Conservation (phyloP, 176 grass and related monocot species). For the Pontederia crassipes region DNA sequence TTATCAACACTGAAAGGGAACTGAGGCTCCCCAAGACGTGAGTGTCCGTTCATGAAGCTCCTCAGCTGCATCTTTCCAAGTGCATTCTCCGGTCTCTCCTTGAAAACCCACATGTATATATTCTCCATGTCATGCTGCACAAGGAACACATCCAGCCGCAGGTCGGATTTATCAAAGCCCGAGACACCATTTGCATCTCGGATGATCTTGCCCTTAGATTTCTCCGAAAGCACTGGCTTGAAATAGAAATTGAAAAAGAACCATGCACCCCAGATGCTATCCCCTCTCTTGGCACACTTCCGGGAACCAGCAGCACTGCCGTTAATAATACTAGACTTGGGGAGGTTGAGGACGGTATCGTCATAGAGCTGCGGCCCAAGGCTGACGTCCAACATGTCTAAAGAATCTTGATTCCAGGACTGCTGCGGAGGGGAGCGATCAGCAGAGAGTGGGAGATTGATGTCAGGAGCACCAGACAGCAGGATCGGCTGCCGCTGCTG, state of each 20-base stretch:
- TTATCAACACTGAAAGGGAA: constrained; percentile 6
- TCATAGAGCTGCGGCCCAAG: constrained; percentile 1
- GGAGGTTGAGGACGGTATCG: constrained; percentile 4
- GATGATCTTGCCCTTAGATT: constrained; percentile 5
- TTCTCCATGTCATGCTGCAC: constrained; percentile 14
- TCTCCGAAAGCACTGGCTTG: constrained; percentile 2
- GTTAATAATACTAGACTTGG: neutral
- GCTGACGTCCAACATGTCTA: constrained; percentile 12
- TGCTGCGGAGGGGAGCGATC: constrained; percentile 12
- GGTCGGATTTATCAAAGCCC: constrained; percentile 4
- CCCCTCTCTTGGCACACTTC: constrained; percentile 9
- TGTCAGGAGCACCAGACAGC: constrained; percentile 6
- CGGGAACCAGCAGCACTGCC: neutral
- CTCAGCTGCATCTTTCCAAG: constrained; percentile 10
- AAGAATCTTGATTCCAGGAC: constrained; percentile 3
- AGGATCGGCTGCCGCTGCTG: constrained; percentile 7
- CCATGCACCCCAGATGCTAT: constrained; percentile 11
- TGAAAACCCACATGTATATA: constrained; percentile 16
- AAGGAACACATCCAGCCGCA: constrained; percentile 2
- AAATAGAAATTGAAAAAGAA: constrained; percentile 12
- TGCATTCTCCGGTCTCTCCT: constrained; percentile 7
- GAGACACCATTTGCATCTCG: neutral
- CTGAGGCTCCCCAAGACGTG: constrained; percentile 1
- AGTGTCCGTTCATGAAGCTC: constrained; percentile 7
- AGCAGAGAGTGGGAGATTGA: constrained; percentile 9